These are phyloP conservation scores for Carpinus viminea DNA, from an alignment of 306 rosid species.

Conservation along the genomic window DNA sequence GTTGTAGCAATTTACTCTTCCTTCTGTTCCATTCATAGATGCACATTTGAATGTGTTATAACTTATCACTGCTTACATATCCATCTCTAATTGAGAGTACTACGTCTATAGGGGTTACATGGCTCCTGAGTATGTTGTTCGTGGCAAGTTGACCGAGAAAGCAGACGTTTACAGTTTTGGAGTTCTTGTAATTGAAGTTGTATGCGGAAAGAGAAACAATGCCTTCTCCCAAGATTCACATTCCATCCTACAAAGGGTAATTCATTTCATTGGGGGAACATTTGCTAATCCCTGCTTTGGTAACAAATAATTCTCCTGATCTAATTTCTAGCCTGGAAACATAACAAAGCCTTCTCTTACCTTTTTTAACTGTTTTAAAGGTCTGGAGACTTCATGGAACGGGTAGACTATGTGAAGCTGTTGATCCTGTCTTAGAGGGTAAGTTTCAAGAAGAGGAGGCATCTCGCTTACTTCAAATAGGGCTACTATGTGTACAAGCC, in stretches of 20 bases:
- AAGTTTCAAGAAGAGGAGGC: conserved; percentile 35
- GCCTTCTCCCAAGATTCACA: conserved; percentile 23
- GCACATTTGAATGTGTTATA: background rate
- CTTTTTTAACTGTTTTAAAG: conserved; percentile 14
- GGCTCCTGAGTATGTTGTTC: conserved; percentile 76
- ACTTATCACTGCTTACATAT: conserved; percentile 2
- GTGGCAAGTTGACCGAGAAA: conserved; percentile 65
- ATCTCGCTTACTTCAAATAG: conserved; percentile 46
- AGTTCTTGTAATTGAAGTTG: conserved; percentile 55
- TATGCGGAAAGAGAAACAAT: conserved; percentile 56
- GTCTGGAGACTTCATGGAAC: conserved; percentile 47
- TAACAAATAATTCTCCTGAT: background rate
- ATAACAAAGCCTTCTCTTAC: background rate
- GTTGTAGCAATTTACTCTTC: background rate
- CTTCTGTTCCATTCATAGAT: background rate
- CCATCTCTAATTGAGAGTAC: background rate
- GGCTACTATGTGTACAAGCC: conserved; percentile 57
- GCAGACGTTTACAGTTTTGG: conserved; percentile 83
- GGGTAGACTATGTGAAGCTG: conserved; percentile 32
- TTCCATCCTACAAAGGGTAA: conserved; percentile 45
- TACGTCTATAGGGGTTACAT: conserved; percentile 59
- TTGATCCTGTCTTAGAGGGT: conserved; percentile 42
- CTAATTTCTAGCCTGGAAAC: background rate
- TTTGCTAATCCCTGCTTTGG: background rate
- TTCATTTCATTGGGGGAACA: background rate